Evolutionary conservation across 768 basidiomycete genomes (phyloP).

Genomic region (Tylopilus sp.): DNA sequence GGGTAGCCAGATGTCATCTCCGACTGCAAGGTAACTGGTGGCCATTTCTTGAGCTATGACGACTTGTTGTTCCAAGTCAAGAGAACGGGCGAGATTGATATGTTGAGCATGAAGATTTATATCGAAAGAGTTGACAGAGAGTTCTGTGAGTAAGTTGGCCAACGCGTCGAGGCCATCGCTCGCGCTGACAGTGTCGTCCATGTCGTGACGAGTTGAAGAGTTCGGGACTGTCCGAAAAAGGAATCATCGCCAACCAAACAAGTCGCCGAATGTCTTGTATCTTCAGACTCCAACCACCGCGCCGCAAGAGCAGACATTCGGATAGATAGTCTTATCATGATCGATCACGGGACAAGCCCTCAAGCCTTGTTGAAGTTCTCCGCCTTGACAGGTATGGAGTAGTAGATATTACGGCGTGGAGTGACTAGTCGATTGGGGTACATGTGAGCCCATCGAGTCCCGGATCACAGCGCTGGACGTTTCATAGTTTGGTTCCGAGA

Average conservation of each 20-base stretch:
- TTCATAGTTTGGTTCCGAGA: too few relatives aligned
- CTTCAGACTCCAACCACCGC: too few relatives aligned
- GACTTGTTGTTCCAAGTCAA: conserved; percentile 58
- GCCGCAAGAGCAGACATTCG: too few relatives aligned
- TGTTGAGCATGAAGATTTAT: conserved; percentile 64
- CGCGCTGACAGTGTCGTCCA: conserved; percentile 45
- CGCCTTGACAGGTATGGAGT: neutral
- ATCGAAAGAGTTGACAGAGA: conserved; percentile 60
- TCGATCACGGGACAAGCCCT: neutral
- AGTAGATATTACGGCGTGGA: too few relatives aligned
- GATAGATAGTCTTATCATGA: neutral
- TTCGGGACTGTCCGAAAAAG: conserved; percentile 9
- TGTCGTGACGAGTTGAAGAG: conserved; percentile 18
- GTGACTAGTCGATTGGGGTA: neutral
- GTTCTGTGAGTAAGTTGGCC: conserved; percentile 51
- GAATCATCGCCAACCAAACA: neutral
- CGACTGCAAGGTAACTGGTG: conserved; percentile 56
- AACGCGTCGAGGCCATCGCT: conserved; percentile 59
- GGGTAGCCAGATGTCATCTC: conserved; percentile 73
- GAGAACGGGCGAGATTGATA: conserved; percentile 54
- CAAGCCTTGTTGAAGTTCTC: neutral
- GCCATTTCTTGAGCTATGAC: conserved; percentile 64
- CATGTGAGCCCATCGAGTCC: neutral
- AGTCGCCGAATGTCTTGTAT: neutral
- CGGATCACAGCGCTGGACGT: neutral